These are phyloP conservation scores for Beauveria sp. DNA, from an alignment of 2,329 filamentous ascomycete species.

Conservation along the genomic window DNA sequence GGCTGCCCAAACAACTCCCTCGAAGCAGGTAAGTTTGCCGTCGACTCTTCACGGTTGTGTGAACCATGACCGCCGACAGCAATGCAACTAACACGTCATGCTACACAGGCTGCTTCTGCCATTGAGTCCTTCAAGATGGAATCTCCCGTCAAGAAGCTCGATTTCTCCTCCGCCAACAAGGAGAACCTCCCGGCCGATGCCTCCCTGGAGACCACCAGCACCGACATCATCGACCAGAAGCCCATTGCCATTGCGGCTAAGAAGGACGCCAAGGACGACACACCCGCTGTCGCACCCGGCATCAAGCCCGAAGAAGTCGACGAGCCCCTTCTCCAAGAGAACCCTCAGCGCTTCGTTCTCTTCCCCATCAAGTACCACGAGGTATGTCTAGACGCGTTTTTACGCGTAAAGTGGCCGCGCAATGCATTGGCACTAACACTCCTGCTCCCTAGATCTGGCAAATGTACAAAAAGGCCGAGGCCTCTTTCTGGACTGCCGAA, in stretches of 20 bases:
- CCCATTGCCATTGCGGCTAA: slow-evolving; percentile 38
- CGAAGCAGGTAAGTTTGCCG: slow-evolving; percentile 46
- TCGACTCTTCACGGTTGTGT: neutral
- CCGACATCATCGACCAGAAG: slow-evolving; percentile 52
- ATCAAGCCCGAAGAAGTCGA: slow-evolving; percentile 65
- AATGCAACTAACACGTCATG: slow-evolving; percentile 24
- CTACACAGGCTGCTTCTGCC: slow-evolving; percentile 67
- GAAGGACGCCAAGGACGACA: slow-evolving; percentile 38
- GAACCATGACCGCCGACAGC: neutral
- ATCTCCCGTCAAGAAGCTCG: slow-evolving; percentile 83
- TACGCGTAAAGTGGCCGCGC: slow-evolving; percentile 60
- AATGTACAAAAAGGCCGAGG: slow-evolving; percentile 99
- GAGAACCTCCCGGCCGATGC: slow-evolving; percentile 60
- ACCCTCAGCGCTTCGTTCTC: slow-evolving; percentile 90
- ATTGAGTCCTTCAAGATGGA: slow-evolving; percentile 90
- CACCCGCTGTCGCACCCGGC: slow-evolving; percentile 36
- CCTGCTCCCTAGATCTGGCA: slow-evolving; percentile 74
- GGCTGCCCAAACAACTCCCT: slow-evolving; percentile 62
- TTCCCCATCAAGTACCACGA: slow-evolving; percentile 99
- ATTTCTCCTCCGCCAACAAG: slow-evolving; percentile 68
- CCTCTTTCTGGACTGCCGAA: slow-evolving; percentile 99
- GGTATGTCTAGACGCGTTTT: slow-evolving; percentile 56
- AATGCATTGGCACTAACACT: slow-evolving; percentile 29
- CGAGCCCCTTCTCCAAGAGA: slow-evolving; percentile 91
- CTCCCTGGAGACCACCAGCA: slow-evolving; percentile 38